Evolutionary conservation across 139 green algal genomes (phyloP).

Genomic region (Dunaliella sp.): DNA sequence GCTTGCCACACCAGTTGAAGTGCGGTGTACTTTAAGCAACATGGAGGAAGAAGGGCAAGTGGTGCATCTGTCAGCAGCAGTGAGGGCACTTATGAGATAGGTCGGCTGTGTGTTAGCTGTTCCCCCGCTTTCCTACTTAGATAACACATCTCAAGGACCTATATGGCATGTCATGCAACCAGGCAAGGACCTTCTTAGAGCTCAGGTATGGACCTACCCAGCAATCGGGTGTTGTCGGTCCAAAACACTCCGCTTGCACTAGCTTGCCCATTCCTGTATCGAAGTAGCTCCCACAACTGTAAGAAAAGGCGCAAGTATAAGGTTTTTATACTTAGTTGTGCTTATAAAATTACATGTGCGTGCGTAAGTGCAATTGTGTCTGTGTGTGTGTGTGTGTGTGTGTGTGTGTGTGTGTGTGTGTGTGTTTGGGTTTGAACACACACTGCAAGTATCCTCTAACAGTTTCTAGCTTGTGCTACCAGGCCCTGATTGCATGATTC

Average conservation of each 20-base stretch:
- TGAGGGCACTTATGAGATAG: neutral
- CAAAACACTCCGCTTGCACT: neutral
- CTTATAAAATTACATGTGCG: neutral
- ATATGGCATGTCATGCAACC: too few relatives aligned
- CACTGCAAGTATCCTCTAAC: neutral
- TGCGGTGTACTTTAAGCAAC: neutral
- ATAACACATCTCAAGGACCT: neutral
- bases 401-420: neutral
- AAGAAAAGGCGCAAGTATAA: neutral
- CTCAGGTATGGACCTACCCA: neutral
- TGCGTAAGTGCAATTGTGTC: neutral
- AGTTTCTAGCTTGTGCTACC: neutral
- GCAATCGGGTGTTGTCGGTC: neutral
- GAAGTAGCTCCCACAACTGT: neutral
- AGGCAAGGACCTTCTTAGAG: neutral
- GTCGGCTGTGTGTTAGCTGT: too few relatives aligned
- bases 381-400: neutral
- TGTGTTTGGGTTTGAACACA: too few relatives aligned
- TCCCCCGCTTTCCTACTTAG: neutral
- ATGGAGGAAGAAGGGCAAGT: too few relatives aligned
- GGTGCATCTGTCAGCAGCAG: neutral
- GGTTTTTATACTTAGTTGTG: neutral
- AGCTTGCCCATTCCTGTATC: neutral
- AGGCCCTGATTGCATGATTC: too few relatives aligned
- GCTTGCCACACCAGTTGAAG: too few relatives aligned